Base-by-base conservation (phyloP, 2,329 filamentous ascomycete genomes). In the Fusarium tuaranense region DNA sequence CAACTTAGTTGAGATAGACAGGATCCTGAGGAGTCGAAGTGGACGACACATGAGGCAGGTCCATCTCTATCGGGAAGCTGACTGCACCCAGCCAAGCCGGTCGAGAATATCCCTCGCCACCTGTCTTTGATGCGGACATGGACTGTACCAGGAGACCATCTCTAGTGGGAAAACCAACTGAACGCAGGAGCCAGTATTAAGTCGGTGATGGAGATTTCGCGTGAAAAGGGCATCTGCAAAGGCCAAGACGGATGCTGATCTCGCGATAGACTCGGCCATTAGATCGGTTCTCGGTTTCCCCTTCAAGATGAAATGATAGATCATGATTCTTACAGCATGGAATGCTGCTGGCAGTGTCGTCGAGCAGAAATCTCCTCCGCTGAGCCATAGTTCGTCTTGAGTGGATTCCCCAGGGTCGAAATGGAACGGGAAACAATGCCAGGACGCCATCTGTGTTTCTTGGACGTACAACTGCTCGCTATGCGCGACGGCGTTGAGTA, bases 111-210 rank as follows among this genome's bases (percentile, higher is more conserved):
- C 12, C 13, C n/a, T 36, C 4, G 51, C 51, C 14, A 20, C 12
- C 7, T 57, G 51, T 34, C 51, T 32, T 5, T 57, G 51, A 18
- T 57, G 32, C 12, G 27, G n/a, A 2, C 25, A 57, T 4, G 51
- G 51, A 14, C 51, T 57, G 12, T 57, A 57, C 51, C 30, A 57
- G 18, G 27, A 32, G 16, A 57, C n/a, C 10, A 57, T 20, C 30
- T 57, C 51, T 3, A 57, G n/a, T 14, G 51, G 51, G 7, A 57
- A 57, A 57, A 57, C 51, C 8, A 57, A 12, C n/a, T 57, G 51
- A n/a, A 57, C n/a, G 13, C 51, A 57, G 18, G 18, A 57, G 7
- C 51, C 51, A 34, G 16, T 20, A 32, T 32, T 57, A 5, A 57
- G 51, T 22, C n/a, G 27, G 18, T 7, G 1, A n/a, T 14, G n/a